Evolutionary conservation across 495 filamentous ascomycete species (phyloP).

Genomic region (Penicillium paxilli): DNA sequence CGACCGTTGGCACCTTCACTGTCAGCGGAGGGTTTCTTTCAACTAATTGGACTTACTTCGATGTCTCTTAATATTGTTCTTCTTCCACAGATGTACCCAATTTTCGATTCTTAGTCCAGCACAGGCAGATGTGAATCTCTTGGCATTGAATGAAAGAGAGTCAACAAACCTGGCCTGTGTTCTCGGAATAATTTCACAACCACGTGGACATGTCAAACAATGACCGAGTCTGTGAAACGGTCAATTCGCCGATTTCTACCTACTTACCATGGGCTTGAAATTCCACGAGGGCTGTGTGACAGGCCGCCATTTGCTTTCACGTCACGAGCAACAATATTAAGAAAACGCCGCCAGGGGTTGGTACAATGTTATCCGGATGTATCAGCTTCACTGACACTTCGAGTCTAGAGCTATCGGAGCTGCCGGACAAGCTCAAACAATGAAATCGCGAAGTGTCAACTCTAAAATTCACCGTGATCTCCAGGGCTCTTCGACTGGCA

Average conservation of each 20-base stretch:
- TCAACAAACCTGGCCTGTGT: neutral
- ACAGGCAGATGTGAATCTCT: neutral
- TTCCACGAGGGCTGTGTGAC: neutral
- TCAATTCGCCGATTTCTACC: no score
- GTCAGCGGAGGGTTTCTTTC: neutral
- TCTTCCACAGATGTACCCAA: neutral
- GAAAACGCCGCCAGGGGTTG: conserved; percentile 5
- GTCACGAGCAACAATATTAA: neutral
- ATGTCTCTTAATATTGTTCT: conserved; percentile 3
- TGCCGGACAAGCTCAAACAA: neutral
- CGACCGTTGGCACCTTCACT: neutral
- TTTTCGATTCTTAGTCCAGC: neutral
- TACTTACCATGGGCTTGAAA: neutral
- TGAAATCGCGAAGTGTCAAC: neutral
- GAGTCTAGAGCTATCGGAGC: no score
- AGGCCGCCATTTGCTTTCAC: conserved; percentile 5
- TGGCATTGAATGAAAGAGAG: conserved; percentile 1
- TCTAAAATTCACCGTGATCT: neutral
- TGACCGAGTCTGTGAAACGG: neutral
- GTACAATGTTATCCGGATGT: conserved; percentile 12
- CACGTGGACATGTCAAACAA: neutral
- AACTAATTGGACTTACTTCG: neutral
- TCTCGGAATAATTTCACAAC: neutral
- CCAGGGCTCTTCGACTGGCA: neutral
- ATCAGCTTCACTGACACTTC: neutral